Evolutionary conservation across 2,329 filamentous ascomycete species (phyloP).

Genomic region (Atkinsonella hypoxylon): DNA sequence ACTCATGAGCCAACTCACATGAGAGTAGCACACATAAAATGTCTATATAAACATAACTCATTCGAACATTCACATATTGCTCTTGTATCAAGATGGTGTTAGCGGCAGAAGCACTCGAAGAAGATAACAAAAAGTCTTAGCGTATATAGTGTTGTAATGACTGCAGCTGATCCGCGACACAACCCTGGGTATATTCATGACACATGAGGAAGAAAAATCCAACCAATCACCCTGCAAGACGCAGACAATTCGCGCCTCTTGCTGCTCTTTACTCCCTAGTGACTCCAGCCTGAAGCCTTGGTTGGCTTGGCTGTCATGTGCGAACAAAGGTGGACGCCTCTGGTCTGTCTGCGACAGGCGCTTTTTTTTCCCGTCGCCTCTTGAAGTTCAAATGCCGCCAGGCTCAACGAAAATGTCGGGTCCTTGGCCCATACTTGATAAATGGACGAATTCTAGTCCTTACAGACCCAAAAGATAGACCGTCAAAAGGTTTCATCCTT

Average conservation of each 20-base stretch:
- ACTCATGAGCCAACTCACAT: too few species aligned
- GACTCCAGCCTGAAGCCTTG: neutral
- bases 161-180: neutral
- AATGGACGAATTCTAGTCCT: neutral
- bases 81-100: neutral
- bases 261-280: neutral
- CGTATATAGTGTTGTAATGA: neutral
- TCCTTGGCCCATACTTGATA: neutral
- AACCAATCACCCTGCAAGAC: neutral
- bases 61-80: too few species aligned
- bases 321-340: conserved; percentile 1
- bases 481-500: too few species aligned
- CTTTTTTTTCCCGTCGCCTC: neutral
- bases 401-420: neutral
- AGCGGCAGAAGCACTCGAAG: neutral
- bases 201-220: neutral
- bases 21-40: too few species aligned
- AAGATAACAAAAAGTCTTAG: neutral
- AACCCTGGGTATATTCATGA: conserved; percentile 1
- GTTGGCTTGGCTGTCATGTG: neutral
- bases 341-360: neutral
- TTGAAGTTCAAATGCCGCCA: neutral
- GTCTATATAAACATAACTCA: too few species aligned
- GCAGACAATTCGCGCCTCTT: neutral
- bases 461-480: neutral